phyloP scores from a whole-genome alignment of 2,329 filamentous ascomycete species.

The Neofusicoccum laricinum region DNA sequence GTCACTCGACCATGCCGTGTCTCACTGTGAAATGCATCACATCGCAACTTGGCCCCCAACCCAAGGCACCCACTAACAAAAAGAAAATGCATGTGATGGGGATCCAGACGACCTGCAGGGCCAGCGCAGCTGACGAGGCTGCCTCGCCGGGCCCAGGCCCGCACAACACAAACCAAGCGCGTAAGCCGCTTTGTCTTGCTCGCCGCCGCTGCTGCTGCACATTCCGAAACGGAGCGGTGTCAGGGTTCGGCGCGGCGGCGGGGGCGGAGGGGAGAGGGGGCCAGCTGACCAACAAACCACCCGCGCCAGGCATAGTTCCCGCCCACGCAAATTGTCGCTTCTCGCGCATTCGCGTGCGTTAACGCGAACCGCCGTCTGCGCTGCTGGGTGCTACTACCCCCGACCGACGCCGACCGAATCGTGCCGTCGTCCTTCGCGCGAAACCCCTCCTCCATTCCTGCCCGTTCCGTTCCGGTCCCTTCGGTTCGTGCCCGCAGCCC shows the following conservation, averaged over 20 bases:
- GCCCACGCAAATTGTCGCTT: too few species aligned
- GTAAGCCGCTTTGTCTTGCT: conserved; percentile 1
- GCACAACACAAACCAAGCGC: not conserved
- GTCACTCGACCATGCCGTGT: not conserved
- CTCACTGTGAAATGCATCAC: conserved; percentile 6
- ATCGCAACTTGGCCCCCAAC: not conserved
- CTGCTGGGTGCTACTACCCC: too few species aligned
- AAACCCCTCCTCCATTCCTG: not conserved
- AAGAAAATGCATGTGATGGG: not conserved
- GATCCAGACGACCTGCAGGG: not conserved
- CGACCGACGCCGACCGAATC: not conserved
- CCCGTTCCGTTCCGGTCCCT: not conserved
- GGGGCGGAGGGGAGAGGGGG: not conserved
- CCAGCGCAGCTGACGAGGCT: conserved; percentile 10
- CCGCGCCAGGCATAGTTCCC: not conserved
- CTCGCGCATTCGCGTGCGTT: not conserved
- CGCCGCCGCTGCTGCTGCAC: not conserved
- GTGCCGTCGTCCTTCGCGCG: not conserved
- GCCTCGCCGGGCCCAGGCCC: not conserved
- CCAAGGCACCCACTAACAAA: not conserved
- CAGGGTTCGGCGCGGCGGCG: not conserved
- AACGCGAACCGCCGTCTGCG: not conserved
- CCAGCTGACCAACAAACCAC: not conserved
- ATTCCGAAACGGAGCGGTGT: conserved; percentile 9
- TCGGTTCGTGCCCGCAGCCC: not conserved